Percentiles rank a stretch among this genome's conserved stretches.
Conservation (phyloP, 2,329 filamentous ascomycete species). For the Pseudogymnoascus destructans region DNA sequence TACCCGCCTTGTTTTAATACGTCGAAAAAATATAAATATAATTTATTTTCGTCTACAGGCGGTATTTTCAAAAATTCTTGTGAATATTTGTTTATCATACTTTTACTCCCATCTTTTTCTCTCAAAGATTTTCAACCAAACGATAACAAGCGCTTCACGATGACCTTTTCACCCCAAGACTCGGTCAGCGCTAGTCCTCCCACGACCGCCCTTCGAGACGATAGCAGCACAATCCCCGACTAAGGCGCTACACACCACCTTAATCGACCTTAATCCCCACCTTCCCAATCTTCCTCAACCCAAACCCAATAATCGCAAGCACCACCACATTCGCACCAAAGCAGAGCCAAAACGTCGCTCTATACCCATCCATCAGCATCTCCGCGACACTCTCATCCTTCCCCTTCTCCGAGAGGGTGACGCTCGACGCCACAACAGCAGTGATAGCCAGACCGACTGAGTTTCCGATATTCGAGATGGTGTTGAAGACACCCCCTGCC, state of each 20-base stretch:
- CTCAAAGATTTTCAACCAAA: background rate
- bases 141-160: background rate
- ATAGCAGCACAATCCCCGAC: background rate
- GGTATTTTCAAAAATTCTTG: background rate
- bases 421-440: slow-evolving; percentile 34
- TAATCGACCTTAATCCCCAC: slow-evolving; percentile 25
- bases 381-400: slow-evolving; percentile 17
- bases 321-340: slow-evolving; percentile 33
- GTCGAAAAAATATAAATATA: background rate
- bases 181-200: too few relatives aligned
- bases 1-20: background rate
- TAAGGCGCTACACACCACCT: background rate
- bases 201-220: too few relatives aligned
- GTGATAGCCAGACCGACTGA: slow-evolving; percentile 39
- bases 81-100: background rate
- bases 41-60: background rate
- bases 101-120: too few relatives aligned
- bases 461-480: slow-evolving; percentile 41
- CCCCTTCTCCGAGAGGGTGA: slow-evolving; percentile 30
- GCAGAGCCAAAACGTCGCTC: slow-evolving; percentile 40
- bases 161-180: background rate
- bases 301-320: slow-evolving; percentile 27
- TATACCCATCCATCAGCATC: slow-evolving; percentile 37
- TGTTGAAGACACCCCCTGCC: slow-evolving; percentile 50
- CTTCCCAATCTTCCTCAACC: slow-evolving; percentile 31